Evolutionary conservation across 2,329 filamentous ascomycete species (phyloP).

Genomic region (Aspergillus sp.): DNA sequence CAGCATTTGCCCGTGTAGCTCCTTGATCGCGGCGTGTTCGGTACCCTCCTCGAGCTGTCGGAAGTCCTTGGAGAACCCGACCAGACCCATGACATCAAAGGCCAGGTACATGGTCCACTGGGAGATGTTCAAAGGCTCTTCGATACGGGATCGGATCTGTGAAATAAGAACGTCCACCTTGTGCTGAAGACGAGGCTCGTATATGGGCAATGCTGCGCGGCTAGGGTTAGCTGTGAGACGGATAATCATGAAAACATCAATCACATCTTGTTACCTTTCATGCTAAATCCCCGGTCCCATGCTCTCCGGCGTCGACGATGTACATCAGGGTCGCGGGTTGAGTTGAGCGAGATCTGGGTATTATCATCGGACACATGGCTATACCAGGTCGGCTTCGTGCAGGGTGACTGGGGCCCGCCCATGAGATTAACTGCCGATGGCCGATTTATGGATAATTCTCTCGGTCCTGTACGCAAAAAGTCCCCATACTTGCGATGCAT

Average conservation of each 20-base stretch:
- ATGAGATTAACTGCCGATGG: slow-evolving; percentile 14
- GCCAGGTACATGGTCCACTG: slow-evolving; percentile 37
- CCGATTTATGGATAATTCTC: slow-evolving; percentile 20
- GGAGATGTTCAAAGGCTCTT: slow-evolving; percentile 22
- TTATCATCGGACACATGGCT: slow-evolving; percentile 13
- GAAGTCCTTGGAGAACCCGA: slow-evolving; percentile 41
- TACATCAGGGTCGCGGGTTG: slow-evolving; percentile 8
- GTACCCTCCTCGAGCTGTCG: slow-evolving; percentile 30
- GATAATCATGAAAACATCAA: too few species aligned
- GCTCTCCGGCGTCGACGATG: slow-evolving; percentile 15
- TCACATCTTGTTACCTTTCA: slow-evolving; percentile 7
- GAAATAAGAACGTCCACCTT: slow-evolving; percentile 1
- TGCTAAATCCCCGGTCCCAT: slow-evolving; percentile 12
- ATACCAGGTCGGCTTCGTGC: slow-evolving; percentile 18
- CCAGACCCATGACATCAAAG: slow-evolving; percentile 45
- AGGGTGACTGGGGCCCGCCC: slow-evolving; percentile 13
- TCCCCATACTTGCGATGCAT: slow-evolving; percentile 36
- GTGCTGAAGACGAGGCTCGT: slow-evolving; percentile 1
- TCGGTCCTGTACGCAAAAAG: slow-evolving; percentile 27
- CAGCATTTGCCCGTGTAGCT: slow-evolving; percentile 4
- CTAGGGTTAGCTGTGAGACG: not conserved
- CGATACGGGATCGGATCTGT: not conserved
- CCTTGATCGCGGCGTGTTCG: slow-evolving; percentile 19
- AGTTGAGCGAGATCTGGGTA: slow-evolving; percentile 10
- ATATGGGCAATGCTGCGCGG: not conserved